Conservation (phyloP, 2,329 filamentous ascomycete species). For the Blastomyces silverae region DNA sequence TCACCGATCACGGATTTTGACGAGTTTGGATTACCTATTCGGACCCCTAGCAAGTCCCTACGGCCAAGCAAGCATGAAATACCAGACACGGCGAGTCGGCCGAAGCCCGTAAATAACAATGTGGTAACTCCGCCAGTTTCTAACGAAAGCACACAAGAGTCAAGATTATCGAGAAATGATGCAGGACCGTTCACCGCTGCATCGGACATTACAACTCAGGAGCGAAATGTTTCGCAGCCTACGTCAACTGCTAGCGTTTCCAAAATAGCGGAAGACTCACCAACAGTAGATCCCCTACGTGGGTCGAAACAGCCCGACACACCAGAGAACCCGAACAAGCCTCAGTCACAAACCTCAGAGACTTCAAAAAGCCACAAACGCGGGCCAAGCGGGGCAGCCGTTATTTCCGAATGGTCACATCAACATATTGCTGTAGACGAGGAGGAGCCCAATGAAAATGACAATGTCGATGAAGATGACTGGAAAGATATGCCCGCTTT, state of each 20-base stretch:
- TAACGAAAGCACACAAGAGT: background rate
- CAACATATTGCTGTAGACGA: slow-evolving; percentile 56
- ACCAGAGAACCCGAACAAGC: background rate
- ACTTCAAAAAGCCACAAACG: slow-evolving; percentile 20
- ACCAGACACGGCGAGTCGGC: background rate
- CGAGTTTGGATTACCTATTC: slow-evolving; percentile 39
- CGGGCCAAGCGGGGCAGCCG: background rate
- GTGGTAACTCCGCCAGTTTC: background rate
- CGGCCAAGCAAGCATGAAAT: background rate
- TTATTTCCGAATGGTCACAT: slow-evolving; percentile 81
- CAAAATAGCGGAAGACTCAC: background rate
- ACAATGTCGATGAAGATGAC: slow-evolving; percentile 56
- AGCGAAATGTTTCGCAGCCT: background rate
- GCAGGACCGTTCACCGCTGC: background rate
- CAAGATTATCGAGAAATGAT: background rate
- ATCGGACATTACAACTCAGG: background rate
- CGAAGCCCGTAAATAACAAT: background rate
- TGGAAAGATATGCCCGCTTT: slow-evolving; percentile 96
- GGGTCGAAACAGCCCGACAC: background rate
- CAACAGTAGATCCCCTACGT: too few relatives aligned
- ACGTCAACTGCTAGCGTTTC: background rate
- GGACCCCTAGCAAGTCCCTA: slow-evolving; percentile 17
- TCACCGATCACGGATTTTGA: slow-evolving; percentile 23
- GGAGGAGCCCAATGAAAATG: slow-evolving; percentile 45
- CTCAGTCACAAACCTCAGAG: slow-evolving; percentile 14